Evolutionary conservation across 306 rosid species (phyloP).

Genomic region (Begonia masoniana): DNA sequence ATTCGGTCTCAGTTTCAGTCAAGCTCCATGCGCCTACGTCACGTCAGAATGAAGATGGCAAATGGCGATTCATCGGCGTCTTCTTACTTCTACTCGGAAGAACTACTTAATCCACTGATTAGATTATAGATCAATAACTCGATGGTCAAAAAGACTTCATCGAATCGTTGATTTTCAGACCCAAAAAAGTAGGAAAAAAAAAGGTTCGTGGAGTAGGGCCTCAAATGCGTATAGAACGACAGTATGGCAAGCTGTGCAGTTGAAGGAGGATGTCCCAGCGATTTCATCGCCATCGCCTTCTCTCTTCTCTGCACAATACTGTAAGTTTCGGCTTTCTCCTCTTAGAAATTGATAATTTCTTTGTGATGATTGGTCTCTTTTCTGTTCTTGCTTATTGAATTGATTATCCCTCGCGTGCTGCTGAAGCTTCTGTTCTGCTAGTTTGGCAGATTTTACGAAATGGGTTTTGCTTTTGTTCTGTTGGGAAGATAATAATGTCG

Average conservation of each 20-base stretch:
- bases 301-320: constrained; percentile 41
- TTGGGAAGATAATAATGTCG: neutral
- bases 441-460: neutral
- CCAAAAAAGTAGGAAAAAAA: neutral
- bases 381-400: too few relatives aligned
- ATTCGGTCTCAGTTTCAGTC: neutral
- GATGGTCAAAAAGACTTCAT: neutral
- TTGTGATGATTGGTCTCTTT: neutral
- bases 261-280: constrained; percentile 81
- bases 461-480: neutral
- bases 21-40: neutral
- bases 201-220: too few relatives aligned
- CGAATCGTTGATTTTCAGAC: neutral
- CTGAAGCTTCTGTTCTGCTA: neutral
- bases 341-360: neutral
- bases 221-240: constrained; percentile 18
- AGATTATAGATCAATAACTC: neutral
- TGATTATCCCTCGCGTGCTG: neutral
- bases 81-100: too few relatives aligned
- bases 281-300: constrained; percentile 48
- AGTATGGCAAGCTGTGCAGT: constrained; percentile 53
- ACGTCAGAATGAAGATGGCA: neutral
- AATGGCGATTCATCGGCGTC: too few relatives aligned
- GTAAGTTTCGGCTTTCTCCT: constrained; percentile 23
- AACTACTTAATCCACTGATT: neutral